These are phyloP conservation scores for Kodamaea restingae DNA, from an alignment of 805 yeast genomes.

Conservation along the genomic window DNA sequence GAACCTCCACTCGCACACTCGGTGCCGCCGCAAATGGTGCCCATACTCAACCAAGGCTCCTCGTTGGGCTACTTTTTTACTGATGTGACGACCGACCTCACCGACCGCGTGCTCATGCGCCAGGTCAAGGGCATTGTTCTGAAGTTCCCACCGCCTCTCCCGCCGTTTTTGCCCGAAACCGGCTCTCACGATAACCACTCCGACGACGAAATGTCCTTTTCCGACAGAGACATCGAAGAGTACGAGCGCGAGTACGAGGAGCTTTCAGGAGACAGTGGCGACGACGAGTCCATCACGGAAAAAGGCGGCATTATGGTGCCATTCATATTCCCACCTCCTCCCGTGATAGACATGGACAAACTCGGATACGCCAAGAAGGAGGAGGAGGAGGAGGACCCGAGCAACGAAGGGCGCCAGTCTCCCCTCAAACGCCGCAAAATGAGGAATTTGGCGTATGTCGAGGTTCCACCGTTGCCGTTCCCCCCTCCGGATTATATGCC, in stretches of 20 bases:
- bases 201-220: conserved; percentile 1
- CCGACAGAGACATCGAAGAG: conserved; percentile 6
- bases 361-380: conserved; percentile 16
- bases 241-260: conserved; percentile 2
- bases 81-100: conserved; percentile 21
- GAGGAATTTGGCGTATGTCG: conserved; percentile 7
- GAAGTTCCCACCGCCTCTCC: conserved; percentile 38
- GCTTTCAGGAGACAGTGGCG: background rate
- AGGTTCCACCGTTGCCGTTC: conserved; percentile 41
- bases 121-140: conserved; percentile 23
- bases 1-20: conserved; percentile 20
- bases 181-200: background rate
- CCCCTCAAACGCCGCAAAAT: conserved; percentile 7
- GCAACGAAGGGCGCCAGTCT: no score
- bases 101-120: conserved; percentile 11
- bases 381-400: conserved; percentile 9
- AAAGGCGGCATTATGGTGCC: conserved; percentile 38
- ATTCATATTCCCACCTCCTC: conserved; percentile 42
- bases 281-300: conserved; percentile 5
- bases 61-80: conserved; percentile 26
- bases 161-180: conserved; percentile 22
- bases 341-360: conserved; percentile 20
- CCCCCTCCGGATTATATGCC: conserved; percentile 46
- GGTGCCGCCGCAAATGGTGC: conserved; percentile 34
- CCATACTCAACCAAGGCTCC: conserved; percentile 22